Conservation (phyloP, 2,329 filamentous ascomycete species). For the Xylaria sp. region DNA sequence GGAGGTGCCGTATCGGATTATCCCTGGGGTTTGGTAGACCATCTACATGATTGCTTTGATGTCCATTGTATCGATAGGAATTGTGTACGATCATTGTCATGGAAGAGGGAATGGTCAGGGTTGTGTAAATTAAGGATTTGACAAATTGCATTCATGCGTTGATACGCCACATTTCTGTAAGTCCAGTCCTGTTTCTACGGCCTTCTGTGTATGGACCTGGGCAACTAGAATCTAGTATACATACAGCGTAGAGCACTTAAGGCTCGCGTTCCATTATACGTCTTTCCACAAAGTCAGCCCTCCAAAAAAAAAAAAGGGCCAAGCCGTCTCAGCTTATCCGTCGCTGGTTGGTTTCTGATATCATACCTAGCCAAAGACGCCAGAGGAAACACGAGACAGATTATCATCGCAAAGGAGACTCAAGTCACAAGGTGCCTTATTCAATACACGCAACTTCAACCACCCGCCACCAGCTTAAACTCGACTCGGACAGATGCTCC, state of each 20-base stretch:
- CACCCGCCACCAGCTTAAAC: background rate
- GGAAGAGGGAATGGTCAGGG: background rate
- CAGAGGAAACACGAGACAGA: background rate
- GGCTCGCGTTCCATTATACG: slow-evolving; percentile 12
- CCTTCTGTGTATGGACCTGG: background rate
- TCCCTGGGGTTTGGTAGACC: slow-evolving; percentile 52
- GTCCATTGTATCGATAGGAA: background rate
- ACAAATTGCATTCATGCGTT: background rate
- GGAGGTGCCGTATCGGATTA: slow-evolving; percentile 51
- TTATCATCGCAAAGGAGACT: background rate
- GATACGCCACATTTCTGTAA: background rate
- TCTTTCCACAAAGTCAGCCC: background rate
- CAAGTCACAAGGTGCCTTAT: slow-evolving; percentile 24
- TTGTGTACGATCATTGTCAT: background rate
- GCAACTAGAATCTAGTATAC: slow-evolving; percentile 33
- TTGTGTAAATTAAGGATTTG: slow-evolving; percentile 5
- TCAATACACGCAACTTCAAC: slow-evolving; percentile 26
- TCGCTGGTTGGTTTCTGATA: slow-evolving; percentile 10
- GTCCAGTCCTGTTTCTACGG: background rate
- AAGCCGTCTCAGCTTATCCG: slow-evolving; percentile 4
- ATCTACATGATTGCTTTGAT: background rate
- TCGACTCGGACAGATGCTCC: background rate
- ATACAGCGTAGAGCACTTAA: slow-evolving; percentile 8
- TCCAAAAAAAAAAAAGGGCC: background rate
- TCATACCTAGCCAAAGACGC: slow-evolving; percentile 28